Evolutionary conservation across 2,329 filamentous ascomycete genomes (phyloP).

Genomic region (Clonostachys chloroleuca): DNA sequence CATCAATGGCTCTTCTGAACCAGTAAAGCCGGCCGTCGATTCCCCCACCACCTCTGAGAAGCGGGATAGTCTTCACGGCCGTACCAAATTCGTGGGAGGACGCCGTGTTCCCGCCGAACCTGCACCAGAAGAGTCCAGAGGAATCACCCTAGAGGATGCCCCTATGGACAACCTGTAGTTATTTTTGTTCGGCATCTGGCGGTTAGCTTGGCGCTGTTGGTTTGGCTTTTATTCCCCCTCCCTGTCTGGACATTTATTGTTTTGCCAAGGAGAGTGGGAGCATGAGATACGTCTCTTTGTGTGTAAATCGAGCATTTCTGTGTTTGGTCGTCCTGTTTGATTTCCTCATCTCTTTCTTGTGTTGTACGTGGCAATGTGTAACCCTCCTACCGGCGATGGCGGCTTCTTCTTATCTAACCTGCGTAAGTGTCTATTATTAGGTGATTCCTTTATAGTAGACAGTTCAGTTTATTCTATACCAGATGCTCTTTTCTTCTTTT

Average conservation of each 20-base stretch:
- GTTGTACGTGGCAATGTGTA: neutral
- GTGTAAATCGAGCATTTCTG: neutral
- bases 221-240: neutral
- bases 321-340: neutral
- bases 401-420: neutral
- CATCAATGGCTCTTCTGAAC: slow-evolving; percentile 29
- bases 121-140: slow-evolving; percentile 18
- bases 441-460: no score
- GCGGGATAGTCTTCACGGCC: slow-evolving; percentile 53
- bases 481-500: no score
- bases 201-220: neutral
- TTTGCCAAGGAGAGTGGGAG: slow-evolving; percentile 1
- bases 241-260: neutral
- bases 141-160: slow-evolving; percentile 46
- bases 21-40: slow-evolving; percentile 10
- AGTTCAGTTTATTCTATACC: no score
- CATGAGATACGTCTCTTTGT: slow-evolving; percentile 5
- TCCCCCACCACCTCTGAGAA: slow-evolving; percentile 39
- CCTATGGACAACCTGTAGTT: slow-evolving; percentile 32
- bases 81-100: slow-evolving; percentile 41
- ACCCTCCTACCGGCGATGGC: neutral
- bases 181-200: no score
- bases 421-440: no score
- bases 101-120: slow-evolving; percentile 28
- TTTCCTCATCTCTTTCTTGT: neutral